Percentiles rank a stretch among this genome's conserved stretches.
These are phyloP conservation scores for Aspergillus sp. DNA, from an alignment of 2,329 filamentous ascomycete species.

Conservation along the genomic window DNA sequence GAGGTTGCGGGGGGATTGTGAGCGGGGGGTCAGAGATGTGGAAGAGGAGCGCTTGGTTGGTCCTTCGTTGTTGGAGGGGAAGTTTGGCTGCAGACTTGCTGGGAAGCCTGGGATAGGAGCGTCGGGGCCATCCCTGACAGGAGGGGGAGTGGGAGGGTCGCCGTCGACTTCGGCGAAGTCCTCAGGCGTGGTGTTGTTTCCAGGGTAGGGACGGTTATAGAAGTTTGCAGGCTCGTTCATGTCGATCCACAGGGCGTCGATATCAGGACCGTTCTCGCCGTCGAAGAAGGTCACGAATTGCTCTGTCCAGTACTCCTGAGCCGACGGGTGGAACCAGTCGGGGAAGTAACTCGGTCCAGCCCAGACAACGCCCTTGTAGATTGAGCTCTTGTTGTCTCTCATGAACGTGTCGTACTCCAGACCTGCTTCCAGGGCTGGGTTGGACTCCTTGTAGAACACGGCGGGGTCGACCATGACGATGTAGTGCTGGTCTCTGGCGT, in stretches of 20 bases:
- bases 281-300: constrained; percentile 68
- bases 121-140: constrained; percentile 60
- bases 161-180: constrained; percentile 49
- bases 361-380: constrained; percentile 70
- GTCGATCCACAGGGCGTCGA: constrained; percentile 78
- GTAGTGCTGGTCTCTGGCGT: constrained; percentile 66
- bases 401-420: constrained; percentile 52
- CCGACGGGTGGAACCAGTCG: constrained; percentile 72
- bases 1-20: neutral
- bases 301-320: constrained; percentile 66
- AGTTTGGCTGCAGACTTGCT: constrained; percentile 56
- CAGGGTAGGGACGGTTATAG: constrained; percentile 56
- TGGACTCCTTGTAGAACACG: constrained; percentile 47
- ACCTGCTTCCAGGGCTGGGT: constrained; percentile 53
- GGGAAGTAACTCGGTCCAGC: constrained; percentile 71
- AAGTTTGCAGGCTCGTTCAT: constrained; percentile 61
- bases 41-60: too few relatives aligned
- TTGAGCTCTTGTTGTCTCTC: constrained; percentile 53
- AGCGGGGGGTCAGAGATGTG: neutral
- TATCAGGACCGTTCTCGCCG: constrained; percentile 64
- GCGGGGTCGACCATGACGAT: constrained; percentile 73
- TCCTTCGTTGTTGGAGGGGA: too few relatives aligned
- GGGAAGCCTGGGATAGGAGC: constrained; percentile 66
- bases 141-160: constrained; percentile 59
- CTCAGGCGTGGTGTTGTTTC: constrained; percentile 48